A percentile compares a stretch with the other conserved stretches of the same genome.
These are phyloP conservation scores for Entomortierella beljakovae DNA, from an alignment of 192 early-diverging fungal genomes.

Conservation along the genomic window DNA sequence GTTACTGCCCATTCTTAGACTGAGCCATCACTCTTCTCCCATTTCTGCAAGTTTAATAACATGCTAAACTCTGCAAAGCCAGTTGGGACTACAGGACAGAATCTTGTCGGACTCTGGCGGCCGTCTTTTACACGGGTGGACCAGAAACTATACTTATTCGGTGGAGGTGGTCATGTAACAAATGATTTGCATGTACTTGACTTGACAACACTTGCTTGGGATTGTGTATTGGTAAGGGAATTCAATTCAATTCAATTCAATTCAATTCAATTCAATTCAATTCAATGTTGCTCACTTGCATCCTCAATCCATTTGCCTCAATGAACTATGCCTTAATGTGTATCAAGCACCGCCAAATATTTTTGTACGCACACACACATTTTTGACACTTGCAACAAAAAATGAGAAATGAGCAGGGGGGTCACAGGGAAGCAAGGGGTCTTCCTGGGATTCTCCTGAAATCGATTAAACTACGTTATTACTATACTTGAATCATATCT, in stretches of 20 bases:
- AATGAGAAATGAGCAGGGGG: no score
- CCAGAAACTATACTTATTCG: slow-evolving; percentile 64
- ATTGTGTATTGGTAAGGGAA: slow-evolving; percentile 59
- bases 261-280: no score
- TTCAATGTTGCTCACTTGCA: no score
- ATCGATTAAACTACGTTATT: no score
- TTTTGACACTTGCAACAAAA: no score
- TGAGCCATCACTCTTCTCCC: slow-evolving; percentile 14
- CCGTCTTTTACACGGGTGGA: slow-evolving; percentile 65
- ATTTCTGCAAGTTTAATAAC: background rate
- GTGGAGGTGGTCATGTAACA: slow-evolving; percentile 66
- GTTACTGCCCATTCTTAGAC: background rate
- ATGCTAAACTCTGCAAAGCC: slow-evolving; percentile 60
- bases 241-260: background rate
- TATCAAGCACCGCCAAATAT: no score
- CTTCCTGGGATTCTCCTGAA: no score
- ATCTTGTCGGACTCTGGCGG: slow-evolving; percentile 65
- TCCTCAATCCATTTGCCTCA: no score
- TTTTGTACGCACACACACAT: no score
- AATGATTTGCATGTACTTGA: slow-evolving; percentile 68
- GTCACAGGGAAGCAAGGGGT: no score
- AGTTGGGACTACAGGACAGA: slow-evolving; percentile 61
- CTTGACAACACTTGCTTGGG: slow-evolving; percentile 61
- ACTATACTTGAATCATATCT: no score
- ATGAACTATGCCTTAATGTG: no score